A percentile compares a stretch with the other conserved stretches of the same genome.
These are phyloP conservation scores for Berkeleyomyces rouxiae DNA, from an alignment of 2,329 filamentous ascomycete genomes.

Conservation along the genomic window DNA sequence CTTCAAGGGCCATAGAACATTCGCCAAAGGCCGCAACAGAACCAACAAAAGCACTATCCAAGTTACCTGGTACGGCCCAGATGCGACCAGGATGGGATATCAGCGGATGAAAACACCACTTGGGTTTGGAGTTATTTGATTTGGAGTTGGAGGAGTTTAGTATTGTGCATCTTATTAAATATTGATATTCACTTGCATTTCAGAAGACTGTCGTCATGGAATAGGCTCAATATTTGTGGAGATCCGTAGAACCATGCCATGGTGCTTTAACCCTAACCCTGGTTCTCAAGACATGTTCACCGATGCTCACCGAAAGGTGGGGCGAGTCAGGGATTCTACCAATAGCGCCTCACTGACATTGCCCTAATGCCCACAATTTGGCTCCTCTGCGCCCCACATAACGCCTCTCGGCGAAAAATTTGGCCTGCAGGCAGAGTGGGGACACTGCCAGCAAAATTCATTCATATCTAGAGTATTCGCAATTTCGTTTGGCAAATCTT, in stretches of 20 bases:
- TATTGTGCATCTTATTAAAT: neutral
- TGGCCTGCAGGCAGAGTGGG: neutral
- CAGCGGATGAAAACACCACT: neutral
- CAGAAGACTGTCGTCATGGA: neutral
- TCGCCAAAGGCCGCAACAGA: neutral
- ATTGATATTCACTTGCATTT: neutral
- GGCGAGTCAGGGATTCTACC: neutral
- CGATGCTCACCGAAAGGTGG: conserved; percentile 1
- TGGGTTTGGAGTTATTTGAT: neutral
- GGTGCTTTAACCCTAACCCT: neutral
- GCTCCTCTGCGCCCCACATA: neutral
- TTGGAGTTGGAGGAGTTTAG: neutral
- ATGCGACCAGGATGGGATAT: neutral
- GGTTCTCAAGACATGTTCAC: neutral
- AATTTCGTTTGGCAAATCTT: neutral
- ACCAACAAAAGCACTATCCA: neutral
- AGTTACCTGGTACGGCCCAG: neutral
- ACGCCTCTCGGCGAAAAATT: neutral
- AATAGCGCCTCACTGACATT: neutral
- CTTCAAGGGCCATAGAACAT: conserved; percentile 6
- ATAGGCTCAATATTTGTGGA: neutral
- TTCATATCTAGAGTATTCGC: conserved; percentile 3
- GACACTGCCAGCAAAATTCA: neutral
- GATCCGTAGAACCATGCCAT: neutral
- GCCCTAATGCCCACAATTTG: conserved; percentile 13